Conservation (phyloP, 768 basidiomycete genomes). For the Amanita exitialis region DNA sequence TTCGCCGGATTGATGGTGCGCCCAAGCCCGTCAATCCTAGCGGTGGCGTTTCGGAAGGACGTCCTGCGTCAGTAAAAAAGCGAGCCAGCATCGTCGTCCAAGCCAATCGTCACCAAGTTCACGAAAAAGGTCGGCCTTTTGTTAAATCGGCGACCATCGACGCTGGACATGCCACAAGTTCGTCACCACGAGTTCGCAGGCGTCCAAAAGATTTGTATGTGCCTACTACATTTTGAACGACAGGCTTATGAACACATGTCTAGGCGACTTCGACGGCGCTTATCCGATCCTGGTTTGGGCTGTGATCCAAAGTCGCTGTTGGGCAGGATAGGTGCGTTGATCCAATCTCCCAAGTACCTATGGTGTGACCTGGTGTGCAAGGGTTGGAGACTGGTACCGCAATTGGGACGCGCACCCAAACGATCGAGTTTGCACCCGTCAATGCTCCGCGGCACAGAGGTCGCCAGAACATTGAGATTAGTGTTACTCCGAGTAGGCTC, state of each 20-base stretch:
- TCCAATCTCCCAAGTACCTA: background rate
- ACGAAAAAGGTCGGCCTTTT: conserved; percentile 6
- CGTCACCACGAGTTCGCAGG: background rate
- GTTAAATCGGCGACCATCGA: conserved; percentile 2
- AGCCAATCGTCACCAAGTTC: conserved; percentile 10
- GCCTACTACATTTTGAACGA: background rate
- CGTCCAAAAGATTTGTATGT: background rate
- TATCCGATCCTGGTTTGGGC: conserved; percentile 1
- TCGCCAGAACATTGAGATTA: background rate
- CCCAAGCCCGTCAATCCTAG: conserved; percentile 67
- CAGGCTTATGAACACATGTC: background rate
- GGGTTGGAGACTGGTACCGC: background rate
- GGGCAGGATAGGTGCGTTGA: background rate
- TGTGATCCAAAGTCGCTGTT: too few relatives aligned
- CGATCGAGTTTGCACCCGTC: conserved; percentile 41
- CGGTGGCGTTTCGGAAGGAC: conserved; percentile 55
- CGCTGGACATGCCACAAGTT: background rate
- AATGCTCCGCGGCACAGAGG: conserved; percentile 15
- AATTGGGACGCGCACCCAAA: conserved; percentile 26
- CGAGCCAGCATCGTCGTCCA: background rate
- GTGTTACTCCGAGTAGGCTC: background rate
- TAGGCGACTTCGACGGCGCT: background rate
- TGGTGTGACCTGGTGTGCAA: background rate
- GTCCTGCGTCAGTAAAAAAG: background rate
- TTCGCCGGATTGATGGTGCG: conserved; percentile 58